phyloP scores from a whole-genome alignment of 257 asterid genomes.

The Leptodermis oblonga region DNA sequence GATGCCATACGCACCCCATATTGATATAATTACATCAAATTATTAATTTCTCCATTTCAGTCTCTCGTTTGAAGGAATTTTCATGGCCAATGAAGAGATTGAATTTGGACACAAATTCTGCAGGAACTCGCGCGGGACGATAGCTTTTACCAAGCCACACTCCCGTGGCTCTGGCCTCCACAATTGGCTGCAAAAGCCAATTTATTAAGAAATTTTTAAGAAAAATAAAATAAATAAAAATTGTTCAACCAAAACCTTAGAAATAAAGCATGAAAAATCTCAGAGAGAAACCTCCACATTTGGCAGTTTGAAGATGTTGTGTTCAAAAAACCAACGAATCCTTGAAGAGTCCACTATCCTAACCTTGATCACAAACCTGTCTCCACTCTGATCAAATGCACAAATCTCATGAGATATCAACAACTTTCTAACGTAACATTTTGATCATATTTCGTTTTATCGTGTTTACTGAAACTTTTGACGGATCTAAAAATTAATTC shows the following conservation, averaged over 20 bases:
- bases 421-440: no score
- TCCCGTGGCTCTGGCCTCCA: slow-evolving; percentile 81
- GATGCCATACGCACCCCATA: no score
- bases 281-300: slow-evolving; percentile 60
- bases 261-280: background rate
- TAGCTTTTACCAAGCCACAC: slow-evolving; percentile 87
- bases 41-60: no score
- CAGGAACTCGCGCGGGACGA: slow-evolving; percentile 77
- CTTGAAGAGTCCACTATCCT: slow-evolving; percentile 59
- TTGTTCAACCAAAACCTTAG: no score
- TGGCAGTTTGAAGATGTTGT: slow-evolving; percentile 70
- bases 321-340: slow-evolving; percentile 73
- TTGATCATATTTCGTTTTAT: no score
- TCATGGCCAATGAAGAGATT: slow-evolving; percentile 50
- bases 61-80: no score
- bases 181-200: slow-evolving; percentile 46
- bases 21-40: no score
- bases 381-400: slow-evolving; percentile 67
- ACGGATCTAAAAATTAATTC: no score
- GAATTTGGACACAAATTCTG: slow-evolving; percentile 55
- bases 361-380: slow-evolving; percentile 68
- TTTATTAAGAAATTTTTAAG: background rate
- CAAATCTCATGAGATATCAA: background rate
- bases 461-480: no score
- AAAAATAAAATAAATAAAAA: background rate